Percentiles rank a stretch among this genome's conserved stretches.
Conservation (phyloP, 495 filamentous ascomycete genomes). For the Tuber brumale region DNA sequence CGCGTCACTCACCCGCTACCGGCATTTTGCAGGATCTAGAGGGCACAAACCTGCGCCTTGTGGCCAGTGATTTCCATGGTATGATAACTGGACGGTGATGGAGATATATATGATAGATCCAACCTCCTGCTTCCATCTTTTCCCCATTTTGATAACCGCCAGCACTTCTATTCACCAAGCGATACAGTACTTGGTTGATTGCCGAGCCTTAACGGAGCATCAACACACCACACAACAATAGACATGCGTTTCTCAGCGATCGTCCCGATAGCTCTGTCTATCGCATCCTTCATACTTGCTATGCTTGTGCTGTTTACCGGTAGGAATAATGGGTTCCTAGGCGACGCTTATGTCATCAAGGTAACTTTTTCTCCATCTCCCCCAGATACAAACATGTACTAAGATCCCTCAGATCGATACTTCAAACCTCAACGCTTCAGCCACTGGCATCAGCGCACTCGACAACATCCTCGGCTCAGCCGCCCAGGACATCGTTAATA, state of each 20-base stretch:
- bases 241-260: conserved; percentile 34
- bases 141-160: neutral
- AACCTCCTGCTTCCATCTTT: neutral
- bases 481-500: conserved; percentile 18
- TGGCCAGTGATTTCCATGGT: neutral
- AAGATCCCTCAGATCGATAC: conserved; percentile 23
- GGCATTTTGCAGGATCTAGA: neutral
- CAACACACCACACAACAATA: neutral
- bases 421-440: conserved; percentile 31
- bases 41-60: neutral
- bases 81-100: neutral
- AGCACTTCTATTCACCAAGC: neutral
- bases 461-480: conserved; percentile 9
- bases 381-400: neutral
- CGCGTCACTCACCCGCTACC: neutral
- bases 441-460: conserved; percentile 17
- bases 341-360: conserved; percentile 32
- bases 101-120: neutral
- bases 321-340: conserved; percentile 21
- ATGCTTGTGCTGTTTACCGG: conserved; percentile 35
- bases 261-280: conserved; percentile 30
- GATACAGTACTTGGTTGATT: neutral
- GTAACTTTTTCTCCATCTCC: conserved; percentile 12
- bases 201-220: neutral
- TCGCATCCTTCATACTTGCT: conserved; percentile 29